Base-by-base conservation (phyloP, 1,284 basidiomycete genomes). In the Malassezia pachydermatis region DNA sequence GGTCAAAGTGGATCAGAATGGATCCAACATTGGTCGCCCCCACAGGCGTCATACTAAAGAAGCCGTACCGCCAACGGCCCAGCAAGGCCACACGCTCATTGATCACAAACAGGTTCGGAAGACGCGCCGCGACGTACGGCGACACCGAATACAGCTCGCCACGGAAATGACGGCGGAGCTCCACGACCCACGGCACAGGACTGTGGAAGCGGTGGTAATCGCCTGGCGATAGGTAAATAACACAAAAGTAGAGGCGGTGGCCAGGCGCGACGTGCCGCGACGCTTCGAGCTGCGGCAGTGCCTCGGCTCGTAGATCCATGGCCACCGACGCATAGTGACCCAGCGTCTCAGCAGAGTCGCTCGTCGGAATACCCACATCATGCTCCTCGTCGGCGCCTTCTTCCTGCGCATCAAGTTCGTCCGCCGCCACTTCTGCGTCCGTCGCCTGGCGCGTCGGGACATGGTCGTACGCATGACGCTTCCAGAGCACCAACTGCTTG, bases 161-260 rank as follows among this genome's bases (percentile, higher is more conserved):
- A 32, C 88, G 82, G 71, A 99, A 98, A 73, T 99, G 92, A 24
- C 92, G 76, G 47, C 92, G 77, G 63, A 86, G 84, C 76, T 99
- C 90, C 19, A 95, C 94, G 6, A 98, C 88, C 94, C 92, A 96
- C 4, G 85, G 83, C 2, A 87, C 82, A 0, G 94, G 90, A 55
- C 83, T 86, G 75, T 99, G 92, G 79, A 95, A 99, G 30, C 89
- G 82, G 70, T 98, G 92, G 73, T 98, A 98, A 73, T 99, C 94
- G 1, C 94, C 94, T 0, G 92, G 92, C 1, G 92, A 92, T 46
- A 99, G 84, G 75, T 99, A 99, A 59, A 98, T 84, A 63, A 98
- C 92, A 37, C 84, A 77, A 73, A 96, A 98, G 76, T 82, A 92
- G 30, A 96, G 80, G 40, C 82, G 79, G 70, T 92, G 84, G 11